Evolutionary conservation across 352 stramenopile genomes (phyloP).

Genomic region (Peronospora farinosa): DNA sequence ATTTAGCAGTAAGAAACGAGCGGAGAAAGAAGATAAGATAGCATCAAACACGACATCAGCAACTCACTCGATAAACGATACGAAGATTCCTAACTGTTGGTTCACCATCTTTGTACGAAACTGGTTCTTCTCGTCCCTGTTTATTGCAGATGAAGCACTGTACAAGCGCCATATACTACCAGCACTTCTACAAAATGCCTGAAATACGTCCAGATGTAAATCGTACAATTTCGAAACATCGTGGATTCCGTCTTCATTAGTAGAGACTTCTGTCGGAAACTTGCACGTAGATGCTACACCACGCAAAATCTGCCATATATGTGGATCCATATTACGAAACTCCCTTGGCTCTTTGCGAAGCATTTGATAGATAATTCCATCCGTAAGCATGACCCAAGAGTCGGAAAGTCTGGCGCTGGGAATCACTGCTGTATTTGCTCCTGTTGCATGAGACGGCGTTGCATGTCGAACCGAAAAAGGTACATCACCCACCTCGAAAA

Average conservation of each 20-base stretch:
- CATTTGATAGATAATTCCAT: slow-evolving; percentile 56
- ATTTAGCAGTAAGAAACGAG: neutral
- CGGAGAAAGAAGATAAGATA: neutral
- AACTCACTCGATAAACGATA: slow-evolving; percentile 60
- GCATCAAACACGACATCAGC: neutral
- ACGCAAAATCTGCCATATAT: slow-evolving; percentile 42
- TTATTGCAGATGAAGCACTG: slow-evolving; percentile 9
- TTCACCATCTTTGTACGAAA: slow-evolving; percentile 59
- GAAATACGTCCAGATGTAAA: slow-evolving; percentile 66
- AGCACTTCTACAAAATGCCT: slow-evolving; percentile 47
- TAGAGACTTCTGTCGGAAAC: slow-evolving; percentile 31
- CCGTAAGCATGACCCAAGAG: slow-evolving; percentile 67
- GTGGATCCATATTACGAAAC: slow-evolving; percentile 45
- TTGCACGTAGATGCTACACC: slow-evolving; percentile 33
- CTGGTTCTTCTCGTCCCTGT: slow-evolving; percentile 24
- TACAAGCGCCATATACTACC: slow-evolving; percentile 36
- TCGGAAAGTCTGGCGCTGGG: slow-evolving; percentile 35
- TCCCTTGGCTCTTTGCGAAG: slow-evolving; percentile 34
- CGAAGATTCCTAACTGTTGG: slow-evolving; percentile 50
- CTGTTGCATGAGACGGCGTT: neutral
- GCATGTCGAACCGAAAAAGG: slow-evolving; percentile 23
- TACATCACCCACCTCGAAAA: slow-evolving; percentile 15
- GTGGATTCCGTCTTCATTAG: slow-evolving; percentile 14
- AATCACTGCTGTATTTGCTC: neutral
- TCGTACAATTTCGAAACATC: slow-evolving; percentile 36